Evolutionary conservation across 805 yeast species (phyloP).

Genomic region (Teunomyces aglyptinius): DNA sequence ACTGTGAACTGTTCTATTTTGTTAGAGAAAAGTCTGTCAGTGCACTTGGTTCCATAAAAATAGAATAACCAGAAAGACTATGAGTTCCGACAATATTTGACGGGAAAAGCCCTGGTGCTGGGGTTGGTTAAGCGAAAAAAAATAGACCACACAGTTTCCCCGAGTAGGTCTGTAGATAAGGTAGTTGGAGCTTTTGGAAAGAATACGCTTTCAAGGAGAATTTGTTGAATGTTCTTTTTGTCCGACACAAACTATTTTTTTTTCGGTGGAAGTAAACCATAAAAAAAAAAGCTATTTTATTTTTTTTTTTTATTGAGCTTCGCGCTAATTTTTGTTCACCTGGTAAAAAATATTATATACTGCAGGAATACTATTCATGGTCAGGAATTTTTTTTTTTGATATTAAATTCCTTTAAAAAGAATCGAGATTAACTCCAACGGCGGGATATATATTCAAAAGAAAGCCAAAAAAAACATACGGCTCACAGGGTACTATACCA

Average conservation of each 20-base stretch:
- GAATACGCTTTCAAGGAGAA: not conserved
- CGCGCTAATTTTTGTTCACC: conserved; percentile 2
- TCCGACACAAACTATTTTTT: conserved; percentile 1
- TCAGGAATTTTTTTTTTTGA: conserved; percentile 1
- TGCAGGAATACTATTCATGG: not conserved
- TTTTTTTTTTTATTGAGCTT: not conserved
- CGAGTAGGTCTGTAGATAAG: not conserved
- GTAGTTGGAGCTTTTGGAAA: not conserved
- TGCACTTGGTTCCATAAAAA: not conserved
- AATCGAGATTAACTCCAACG: conserved; percentile 4
- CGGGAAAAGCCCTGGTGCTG: not conserved
- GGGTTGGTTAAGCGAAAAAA: not conserved
- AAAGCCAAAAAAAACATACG: not conserved
- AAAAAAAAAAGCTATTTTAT: not conserved
- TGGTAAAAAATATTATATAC: not conserved
- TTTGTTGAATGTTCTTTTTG: conserved; percentile 4
- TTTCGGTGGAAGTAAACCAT: conserved; percentile 1
- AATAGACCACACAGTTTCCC: not conserved
- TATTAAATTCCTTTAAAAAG: conserved; percentile 2
- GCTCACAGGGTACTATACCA: not conserved
- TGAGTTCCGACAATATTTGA: not conserved
- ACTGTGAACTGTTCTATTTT: no score
- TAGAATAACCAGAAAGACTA: not conserved
- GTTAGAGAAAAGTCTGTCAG: no score
- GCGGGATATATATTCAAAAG: not conserved